phyloP scores from a whole-genome alignment of 805 yeast species.

The Ogataea methylovora region DNA sequence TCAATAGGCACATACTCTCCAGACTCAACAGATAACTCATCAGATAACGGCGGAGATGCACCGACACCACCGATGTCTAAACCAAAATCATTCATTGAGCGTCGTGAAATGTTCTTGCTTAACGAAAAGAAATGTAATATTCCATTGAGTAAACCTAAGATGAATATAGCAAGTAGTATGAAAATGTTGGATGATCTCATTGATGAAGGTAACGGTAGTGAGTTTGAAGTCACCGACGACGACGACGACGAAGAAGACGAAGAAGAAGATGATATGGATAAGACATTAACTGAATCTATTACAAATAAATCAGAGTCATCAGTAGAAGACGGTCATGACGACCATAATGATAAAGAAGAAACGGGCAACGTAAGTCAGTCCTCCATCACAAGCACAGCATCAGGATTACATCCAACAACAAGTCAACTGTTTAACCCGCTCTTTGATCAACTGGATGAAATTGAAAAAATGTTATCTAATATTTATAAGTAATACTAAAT shows the following conservation, averaged over 20 bases:
- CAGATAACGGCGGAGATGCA: constrained; percentile 20
- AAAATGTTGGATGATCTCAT: constrained; percentile 3
- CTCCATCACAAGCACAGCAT: not conserved
- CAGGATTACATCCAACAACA: constrained; percentile 34
- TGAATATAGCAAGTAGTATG: constrained; percentile 27
- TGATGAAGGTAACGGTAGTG: constrained; percentile 1
- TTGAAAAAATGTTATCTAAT: constrained; percentile 23
- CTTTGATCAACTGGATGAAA: constrained; percentile 33
- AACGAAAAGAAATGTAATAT: constrained; percentile 18
- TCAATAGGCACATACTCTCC: constrained; percentile 23
- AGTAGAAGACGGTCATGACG: too few relatives aligned
- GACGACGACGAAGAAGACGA: not conserved
- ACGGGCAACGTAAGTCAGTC: too few relatives aligned
- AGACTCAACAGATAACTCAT: constrained; percentile 7
- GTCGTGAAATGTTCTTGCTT: constrained; percentile 13
- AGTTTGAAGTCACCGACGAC: not conserved
- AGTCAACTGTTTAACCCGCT: constrained; percentile 52
- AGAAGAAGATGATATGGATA: not conserved
- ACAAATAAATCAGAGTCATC: too few relatives aligned
- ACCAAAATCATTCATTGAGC: constrained; percentile 14
- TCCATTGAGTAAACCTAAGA: constrained; percentile 33
- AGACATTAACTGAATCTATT: too few relatives aligned
- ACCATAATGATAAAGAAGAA: too few relatives aligned
- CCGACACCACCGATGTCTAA: constrained; percentile 10
- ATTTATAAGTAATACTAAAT: too few relatives aligned